Evolutionary conservation across 1,284 basidiomycete species (phyloP), one percentile per base, ranked within the genome.

Genomic region (Irpex sp.): DNA sequence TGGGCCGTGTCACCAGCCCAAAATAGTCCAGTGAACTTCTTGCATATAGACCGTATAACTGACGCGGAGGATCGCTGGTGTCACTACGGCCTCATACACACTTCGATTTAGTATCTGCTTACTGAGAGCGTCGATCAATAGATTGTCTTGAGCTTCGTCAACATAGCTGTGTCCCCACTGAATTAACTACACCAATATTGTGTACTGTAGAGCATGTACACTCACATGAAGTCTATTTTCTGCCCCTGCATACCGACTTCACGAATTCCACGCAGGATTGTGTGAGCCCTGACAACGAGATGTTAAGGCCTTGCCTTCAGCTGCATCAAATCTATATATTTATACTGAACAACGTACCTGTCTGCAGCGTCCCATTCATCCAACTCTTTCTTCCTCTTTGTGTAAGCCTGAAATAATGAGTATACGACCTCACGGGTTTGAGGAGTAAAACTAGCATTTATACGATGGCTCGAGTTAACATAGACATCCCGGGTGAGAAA

Each of bases 1-100:
- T 95, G 93, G 0, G 93, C 93, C 0, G 94, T 95, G 76, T 95
- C 93, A 0, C 93, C 94, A 0, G 93, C 93, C 91, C 91, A 95
- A 76, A 94, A 94, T 27, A 93, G 80, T 0, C 94, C 93, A 67
- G 91, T 82, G 0, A 88, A 86, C 75, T 94, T 94, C 13, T 79
- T 80, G 74, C 92, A 94, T 2, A 94, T 76, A 0, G 80, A 81
- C 10, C 92, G 83, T 59, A 95, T 78, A 1, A 95, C 93, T 94
- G n/a, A n/a, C n/a, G n/a, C n/a, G n/a, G n/a, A n/a, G n/a, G n/a
- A n/a, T n/a, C n/a, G n/a, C n/a, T n/a, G n/a, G n/a, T n/a, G n/a
- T n/a, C n/a, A n/a, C n/a, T n/a, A n/a, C n/a, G n/a, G n/a, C n/a
- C n/a, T n/a, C n/a, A n/a, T n/a, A n/a, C n/a, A n/a, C n/a, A n/a